These are phyloP conservation scores for Abrus pulchellus DNA, from an alignment of 306 rosid species.

Conservation along the genomic window DNA sequence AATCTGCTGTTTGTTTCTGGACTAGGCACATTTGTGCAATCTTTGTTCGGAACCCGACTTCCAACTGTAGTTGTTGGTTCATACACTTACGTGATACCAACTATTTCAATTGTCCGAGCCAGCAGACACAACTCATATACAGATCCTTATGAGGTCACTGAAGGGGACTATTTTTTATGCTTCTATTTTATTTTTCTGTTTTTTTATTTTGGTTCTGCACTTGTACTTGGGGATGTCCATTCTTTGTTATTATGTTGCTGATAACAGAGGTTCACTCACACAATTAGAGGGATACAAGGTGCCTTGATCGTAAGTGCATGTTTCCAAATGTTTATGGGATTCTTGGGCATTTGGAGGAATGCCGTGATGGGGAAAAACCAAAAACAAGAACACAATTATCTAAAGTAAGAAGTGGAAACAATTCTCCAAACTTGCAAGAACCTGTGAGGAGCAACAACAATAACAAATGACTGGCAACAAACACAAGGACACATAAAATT, in stretches of 20 bases:
- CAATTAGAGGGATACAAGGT: constrained; percentile 88
- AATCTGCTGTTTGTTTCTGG: constrained; percentile 83
- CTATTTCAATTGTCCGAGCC: constrained; percentile 74
- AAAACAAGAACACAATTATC: too few species aligned
- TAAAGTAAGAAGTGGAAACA: too few species aligned
- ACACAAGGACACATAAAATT: too few species aligned
- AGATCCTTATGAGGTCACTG: constrained; percentile 70
- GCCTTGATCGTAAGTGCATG: constrained; percentile 76
- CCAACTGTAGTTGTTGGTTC: constrained; percentile 92
- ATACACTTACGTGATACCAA: constrained; percentile 74
- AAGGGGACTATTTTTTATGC: background rate
- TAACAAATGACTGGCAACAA: too few species aligned
- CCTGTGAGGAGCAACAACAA: too few species aligned
- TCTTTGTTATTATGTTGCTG: background rate
- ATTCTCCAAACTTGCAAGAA: too few species aligned
- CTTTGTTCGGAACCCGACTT: constrained; percentile 84
- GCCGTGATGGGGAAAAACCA: too few species aligned
- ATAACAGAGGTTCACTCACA: constrained; percentile 73
- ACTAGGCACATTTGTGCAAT: constrained; percentile 80
- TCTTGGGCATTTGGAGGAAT: constrained; percentile 84
- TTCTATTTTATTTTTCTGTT: background rate
- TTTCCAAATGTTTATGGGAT: constrained; percentile 77
- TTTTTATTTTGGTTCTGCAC: background rate
- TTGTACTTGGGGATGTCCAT: background rate
- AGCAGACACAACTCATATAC: constrained; percentile 58